phyloP scores from a whole-genome alignment of 495 filamentous ascomycete species.

The Usnea hakonensis region DNA sequence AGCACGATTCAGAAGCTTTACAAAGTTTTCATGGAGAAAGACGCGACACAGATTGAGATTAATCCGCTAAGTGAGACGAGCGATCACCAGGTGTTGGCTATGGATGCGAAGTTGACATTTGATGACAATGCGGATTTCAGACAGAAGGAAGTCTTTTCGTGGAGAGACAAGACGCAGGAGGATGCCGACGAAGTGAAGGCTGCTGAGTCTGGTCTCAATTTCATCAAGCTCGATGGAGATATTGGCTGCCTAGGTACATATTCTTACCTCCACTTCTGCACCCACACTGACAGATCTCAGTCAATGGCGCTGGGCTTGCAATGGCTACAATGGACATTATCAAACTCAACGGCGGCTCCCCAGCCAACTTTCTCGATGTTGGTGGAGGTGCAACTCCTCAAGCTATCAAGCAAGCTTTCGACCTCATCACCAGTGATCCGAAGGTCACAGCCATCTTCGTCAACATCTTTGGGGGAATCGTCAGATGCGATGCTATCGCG shows the following conservation, averaged over 20 bases:
- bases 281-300: constrained; percentile 33
- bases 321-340: constrained; percentile 99
- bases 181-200: constrained; percentile 96
- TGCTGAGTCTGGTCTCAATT: constrained; percentile 86
- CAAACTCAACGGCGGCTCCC: constrained; percentile 94
- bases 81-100: constrained; percentile 94
- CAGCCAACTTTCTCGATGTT: constrained; percentile 98
- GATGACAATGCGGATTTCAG: constrained; percentile 98
- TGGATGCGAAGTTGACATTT: constrained; percentile 97
- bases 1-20: constrained; percentile 97
- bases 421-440: constrained; percentile 94
- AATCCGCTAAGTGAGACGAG: constrained; percentile 96
- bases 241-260: constrained; percentile 77
- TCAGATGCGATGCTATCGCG: constrained; percentile 95
- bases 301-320: constrained; percentile 96
- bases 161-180: constrained; percentile 91
- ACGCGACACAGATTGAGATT: constrained; percentile 98
- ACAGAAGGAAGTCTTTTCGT: constrained; percentile 89
- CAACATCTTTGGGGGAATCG: constrained; percentile 99
- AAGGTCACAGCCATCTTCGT: constrained; percentile 99
- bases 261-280: background rate
- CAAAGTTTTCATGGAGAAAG: constrained; percentile 95
- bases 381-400: constrained; percentile 94
- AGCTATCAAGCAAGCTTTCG: constrained; percentile 94
- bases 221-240: constrained; percentile 99